These are phyloP conservation scores for Sclerotinia nivalis DNA, from an alignment of 2,329 filamentous ascomycete genomes.

Conservation along the genomic window DNA sequence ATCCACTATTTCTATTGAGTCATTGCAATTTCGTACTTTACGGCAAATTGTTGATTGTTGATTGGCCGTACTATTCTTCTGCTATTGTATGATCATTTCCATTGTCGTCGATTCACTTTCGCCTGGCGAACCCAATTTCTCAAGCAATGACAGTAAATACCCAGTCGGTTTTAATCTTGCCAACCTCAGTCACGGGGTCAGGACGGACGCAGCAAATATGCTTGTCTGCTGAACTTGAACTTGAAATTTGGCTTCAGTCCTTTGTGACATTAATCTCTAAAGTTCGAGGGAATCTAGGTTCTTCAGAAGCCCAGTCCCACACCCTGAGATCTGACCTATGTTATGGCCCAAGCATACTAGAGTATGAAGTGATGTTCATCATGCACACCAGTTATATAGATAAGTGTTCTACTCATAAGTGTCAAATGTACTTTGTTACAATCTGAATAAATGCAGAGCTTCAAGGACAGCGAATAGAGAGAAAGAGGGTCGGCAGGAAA, in stretches of 20 bases:
- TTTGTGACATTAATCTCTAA: background rate
- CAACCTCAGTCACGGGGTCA: background rate
- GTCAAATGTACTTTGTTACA: background rate
- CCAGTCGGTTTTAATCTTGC: background rate
- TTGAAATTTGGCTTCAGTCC: background rate
- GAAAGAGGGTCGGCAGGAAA: background rate
- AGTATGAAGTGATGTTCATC: background rate
- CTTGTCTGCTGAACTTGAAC: background rate
- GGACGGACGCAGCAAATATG: background rate
- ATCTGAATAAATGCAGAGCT: background rate
- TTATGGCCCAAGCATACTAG: background rate
- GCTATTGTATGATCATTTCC: background rate
- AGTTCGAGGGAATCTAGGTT: background rate
- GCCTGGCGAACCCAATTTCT: background rate
- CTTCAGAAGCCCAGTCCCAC: background rate
- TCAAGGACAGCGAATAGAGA: background rate
- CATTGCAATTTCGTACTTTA: background rate
- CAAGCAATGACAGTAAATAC: background rate
- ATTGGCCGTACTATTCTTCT: background rate
- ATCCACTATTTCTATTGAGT: background rate
- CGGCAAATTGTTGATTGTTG: background rate
- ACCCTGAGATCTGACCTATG: background rate
- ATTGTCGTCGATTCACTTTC: conserved; percentile 8
- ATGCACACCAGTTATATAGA: background rate
- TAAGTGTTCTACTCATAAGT: background rate